phyloP scores from a whole-genome alignment of 805 yeast genomes.

The Clavispora fructus region DNA sequence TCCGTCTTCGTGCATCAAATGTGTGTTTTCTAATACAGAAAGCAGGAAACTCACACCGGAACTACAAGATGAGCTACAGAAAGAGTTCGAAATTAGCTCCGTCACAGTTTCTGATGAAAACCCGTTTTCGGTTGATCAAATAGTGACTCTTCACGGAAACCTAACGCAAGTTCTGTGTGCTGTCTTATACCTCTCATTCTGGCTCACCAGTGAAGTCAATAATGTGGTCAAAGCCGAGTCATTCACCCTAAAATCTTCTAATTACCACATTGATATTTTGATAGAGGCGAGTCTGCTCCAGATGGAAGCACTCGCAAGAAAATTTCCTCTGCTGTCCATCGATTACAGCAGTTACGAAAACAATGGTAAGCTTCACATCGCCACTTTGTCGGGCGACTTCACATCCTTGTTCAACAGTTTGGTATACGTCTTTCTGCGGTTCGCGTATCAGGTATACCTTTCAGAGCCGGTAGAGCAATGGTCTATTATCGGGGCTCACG shows the following conservation, averaged over 20 bases:
- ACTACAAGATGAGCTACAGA: conserved; percentile 11
- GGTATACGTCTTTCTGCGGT: conserved; percentile 1
- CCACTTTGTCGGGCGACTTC: conserved; percentile 9
- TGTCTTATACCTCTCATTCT: conserved; percentile 22
- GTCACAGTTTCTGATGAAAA: conserved; percentile 16
- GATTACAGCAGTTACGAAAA: conserved; percentile 8
- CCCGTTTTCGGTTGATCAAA: conserved; percentile 27
- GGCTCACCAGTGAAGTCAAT: conserved; percentile 22
- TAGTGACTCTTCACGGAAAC: conserved; percentile 26
- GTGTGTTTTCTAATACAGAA: conserved; percentile 22
- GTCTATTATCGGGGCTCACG: conserved; percentile 7
- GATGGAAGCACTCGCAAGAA: not conserved
- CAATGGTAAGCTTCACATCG: conserved; percentile 6
- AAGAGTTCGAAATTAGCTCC: conserved; percentile 18
- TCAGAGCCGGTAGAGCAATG: not conserved
- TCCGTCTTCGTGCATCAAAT: conserved; percentile 12
- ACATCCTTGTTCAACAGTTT: conserved; percentile 9
- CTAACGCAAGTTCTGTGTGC: conserved; percentile 18
- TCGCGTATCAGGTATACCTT: conserved; percentile 3
- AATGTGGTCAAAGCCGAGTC: conserved; percentile 17
- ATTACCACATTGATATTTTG: conserved; percentile 17
- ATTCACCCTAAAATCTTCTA: conserved; percentile 29
- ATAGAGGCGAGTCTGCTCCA: conserved; percentile 8
- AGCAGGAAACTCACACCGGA: conserved; percentile 17
- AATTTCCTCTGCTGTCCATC: conserved; percentile 1